Base-by-base conservation (phyloP, 805 yeast species). In the Danielozyma ontarioensis region DNA sequence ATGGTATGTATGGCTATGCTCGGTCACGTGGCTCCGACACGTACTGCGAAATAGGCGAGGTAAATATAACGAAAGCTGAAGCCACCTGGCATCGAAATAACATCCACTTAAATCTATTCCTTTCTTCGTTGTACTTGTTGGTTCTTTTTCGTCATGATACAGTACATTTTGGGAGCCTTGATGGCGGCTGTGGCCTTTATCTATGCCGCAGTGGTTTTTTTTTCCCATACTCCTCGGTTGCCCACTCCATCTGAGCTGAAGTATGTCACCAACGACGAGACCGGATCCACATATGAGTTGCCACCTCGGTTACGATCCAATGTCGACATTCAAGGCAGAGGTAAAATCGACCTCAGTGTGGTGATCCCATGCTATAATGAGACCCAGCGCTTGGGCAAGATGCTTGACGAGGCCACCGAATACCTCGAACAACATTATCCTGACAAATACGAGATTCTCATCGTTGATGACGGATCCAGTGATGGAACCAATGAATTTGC, bases 301-400 rank as follows among this genome's bases (percentile, higher is more conserved):
- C 60, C 74, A 42, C 36, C 53, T 15, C 43, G 62, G 44, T 50
- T 59, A 50, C 48, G 35, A 42, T 44, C 53, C 10, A 34, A 44
- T 50, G 33, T 58, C 51, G 16, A 28, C 32, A 31, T 40, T 45
- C 41, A 7, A 37, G 37, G 10, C 41, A 12, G 23, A 17, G 19
- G 37, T 29, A 23, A 37, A 35, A 67, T 83, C 16, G 72, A 72
- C 21, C 48, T 90, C 27, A 77, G 93, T 17, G 80, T 93, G 17
- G 88, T 93, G 5, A 76, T 93, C 4, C 98, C 98, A n/a, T 87
- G 96, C 54, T 93, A 74, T 51, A 93, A 93, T 52, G 98, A 93
- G 57, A 79, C 82, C 1, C 56, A 64, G 11, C 70, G 98, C 34
- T 70, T 93, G 39, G 72, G 74, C 21, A 53, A 60, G 25, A 85